A percentile compares a stretch with the other conserved stretches of the same genome.
phyloP scores from a whole-genome alignment of 306 rosid species.

The Dalbergia cultrata region DNA sequence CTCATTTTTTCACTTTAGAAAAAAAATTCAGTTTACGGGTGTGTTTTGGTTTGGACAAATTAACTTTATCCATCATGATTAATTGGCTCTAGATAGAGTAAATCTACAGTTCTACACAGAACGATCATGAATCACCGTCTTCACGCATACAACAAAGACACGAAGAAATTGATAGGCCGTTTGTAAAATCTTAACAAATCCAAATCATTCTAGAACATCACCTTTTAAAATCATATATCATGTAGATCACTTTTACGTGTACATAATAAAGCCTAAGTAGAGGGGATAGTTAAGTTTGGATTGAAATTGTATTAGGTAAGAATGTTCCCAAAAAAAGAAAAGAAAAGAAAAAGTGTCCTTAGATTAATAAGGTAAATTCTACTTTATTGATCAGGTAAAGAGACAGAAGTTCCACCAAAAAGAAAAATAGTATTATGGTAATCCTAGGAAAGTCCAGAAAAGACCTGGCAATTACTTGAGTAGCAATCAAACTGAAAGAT shows the following conservation, averaged over 20 bases:
- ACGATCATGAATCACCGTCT: neutral
- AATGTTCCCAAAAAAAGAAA: too few relatives aligned
- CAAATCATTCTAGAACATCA: neutral
- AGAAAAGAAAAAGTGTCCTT: too few relatives aligned
- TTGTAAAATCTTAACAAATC: neutral
- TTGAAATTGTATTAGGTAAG: too few relatives aligned
- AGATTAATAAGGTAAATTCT: too few relatives aligned
- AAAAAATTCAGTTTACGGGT: too few relatives aligned
- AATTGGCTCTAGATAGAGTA: neutral
- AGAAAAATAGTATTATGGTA: constrained; percentile 33
- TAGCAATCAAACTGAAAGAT: constrained; percentile 36
- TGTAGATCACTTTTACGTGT: too few relatives aligned
- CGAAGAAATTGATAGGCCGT: neutral
- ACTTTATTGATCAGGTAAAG: neutral
- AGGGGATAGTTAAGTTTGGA: too few relatives aligned
- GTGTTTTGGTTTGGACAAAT: too few relatives aligned
- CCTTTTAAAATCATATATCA: too few relatives aligned
- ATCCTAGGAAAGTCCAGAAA: constrained; percentile 24
- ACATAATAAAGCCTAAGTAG: too few relatives aligned
- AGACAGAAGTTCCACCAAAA: constrained; percentile 33
- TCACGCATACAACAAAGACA: neutral
- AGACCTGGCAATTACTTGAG: constrained; percentile 44
- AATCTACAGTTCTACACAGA: neutral
- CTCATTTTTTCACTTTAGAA: too few relatives aligned
- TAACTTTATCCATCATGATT: too few relatives aligned